Base-by-base conservation (phyloP, 73 alveolate genomes). In the Paramecium pentaurelia region DNA sequence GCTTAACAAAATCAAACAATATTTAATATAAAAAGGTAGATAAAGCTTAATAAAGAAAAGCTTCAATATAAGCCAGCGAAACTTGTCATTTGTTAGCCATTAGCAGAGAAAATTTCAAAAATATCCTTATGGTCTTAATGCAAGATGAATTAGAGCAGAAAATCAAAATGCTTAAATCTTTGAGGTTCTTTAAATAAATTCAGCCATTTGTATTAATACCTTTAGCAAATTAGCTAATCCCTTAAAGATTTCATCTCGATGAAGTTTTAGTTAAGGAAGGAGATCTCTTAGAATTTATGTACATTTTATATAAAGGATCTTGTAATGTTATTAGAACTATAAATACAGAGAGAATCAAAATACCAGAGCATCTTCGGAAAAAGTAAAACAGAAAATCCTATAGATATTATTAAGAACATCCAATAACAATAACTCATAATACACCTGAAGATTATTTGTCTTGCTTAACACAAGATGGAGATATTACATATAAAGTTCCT, bases 91-190 rank as follows among this genome's bases (percentile, higher is more conserved):
- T 45, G 18, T 47, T 80, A 32, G 91, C 91, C 12, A 80, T 45
- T 10, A 80, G 91, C 30, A 80, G 91, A 80, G 77, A 80, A 36
- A 80, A 80, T 80, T 80, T 80, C 54, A 80, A 80, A 80, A 80
- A 80, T 80, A 80, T 80, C 14, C 73, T 80, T 25, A 80, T 80
- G 91, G 91, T 80, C 2, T 22, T 80, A 8, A 80, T 80, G 91
- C 16, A 80, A 10, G 91, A 80, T 45, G 91, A 80, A 80, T 25
- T 80, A 7, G 91, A 80, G 28, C 34, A 80, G 49, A 80, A 80
- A 47, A 80, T 80, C 18, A 80, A 80, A 80, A 80, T 80, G 91
- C 58, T 45, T 8, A 80, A 49, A 44, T 44, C 91, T 7, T 47
- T 80, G 49, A 45, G 77, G 10, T 80, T 80, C 27, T 80, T 80